Evolutionary conservation across 495 filamentous ascomycete genomes (phyloP).

Genomic region (Aspergillus indologenus): DNA sequence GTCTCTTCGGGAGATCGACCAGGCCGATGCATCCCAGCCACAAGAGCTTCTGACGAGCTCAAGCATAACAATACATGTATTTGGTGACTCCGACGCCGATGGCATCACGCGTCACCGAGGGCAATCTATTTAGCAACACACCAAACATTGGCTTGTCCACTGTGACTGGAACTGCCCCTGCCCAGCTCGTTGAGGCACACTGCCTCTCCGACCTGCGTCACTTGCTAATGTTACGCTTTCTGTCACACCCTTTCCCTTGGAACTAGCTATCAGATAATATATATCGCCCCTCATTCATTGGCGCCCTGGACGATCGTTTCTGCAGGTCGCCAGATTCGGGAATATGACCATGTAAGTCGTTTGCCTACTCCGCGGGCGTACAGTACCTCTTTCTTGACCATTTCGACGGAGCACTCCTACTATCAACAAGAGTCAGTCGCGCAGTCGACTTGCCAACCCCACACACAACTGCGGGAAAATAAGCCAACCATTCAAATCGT

Average conservation of each 20-base stretch:
- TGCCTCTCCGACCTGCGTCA: neutral
- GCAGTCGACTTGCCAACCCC: neutral
- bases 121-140: neutral
- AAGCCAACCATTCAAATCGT: neutral
- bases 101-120: slow-evolving; percentile 4
- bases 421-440: too few species aligned
- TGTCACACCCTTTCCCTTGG: neutral
- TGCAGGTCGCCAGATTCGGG: neutral
- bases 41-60: neutral
- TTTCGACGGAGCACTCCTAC: too few species aligned
- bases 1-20: slow-evolving; percentile 9
- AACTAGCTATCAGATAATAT: neutral
- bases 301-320: neutral
- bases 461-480: neutral
- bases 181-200: neutral
- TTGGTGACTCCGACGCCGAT: neutral
- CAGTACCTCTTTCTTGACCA: neutral
- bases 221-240: neutral
- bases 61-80: neutral
- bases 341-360: neutral
- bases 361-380: neutral
- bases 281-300: neutral
- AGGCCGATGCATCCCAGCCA: neutral
- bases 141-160: too few species aligned
- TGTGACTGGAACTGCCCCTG: slow-evolving; percentile 7